Conservation (phyloP, 2,329 filamentous ascomycete species). For the Xylariaceae sp. region DNA sequence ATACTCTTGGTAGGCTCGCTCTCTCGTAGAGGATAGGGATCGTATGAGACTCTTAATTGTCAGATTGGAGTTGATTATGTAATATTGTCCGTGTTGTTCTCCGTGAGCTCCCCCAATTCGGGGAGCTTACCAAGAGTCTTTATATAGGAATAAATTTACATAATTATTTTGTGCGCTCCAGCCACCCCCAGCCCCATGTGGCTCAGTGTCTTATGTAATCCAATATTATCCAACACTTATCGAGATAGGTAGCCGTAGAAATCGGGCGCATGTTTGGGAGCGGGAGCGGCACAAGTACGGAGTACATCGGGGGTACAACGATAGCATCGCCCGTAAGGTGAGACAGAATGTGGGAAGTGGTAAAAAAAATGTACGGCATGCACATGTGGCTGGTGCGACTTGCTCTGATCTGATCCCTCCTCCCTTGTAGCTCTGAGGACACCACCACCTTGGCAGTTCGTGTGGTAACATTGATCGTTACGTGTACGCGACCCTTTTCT, state of each 20-base stretch:
- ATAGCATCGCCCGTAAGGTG: neutral
- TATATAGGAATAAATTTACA: no score
- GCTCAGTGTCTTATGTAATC: no score
- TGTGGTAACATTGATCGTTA: neutral
- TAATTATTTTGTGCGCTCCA: no score
- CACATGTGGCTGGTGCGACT: conserved; percentile 18
- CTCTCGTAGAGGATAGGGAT: no score
- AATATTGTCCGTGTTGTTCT: no score
- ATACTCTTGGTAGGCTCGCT: no score
- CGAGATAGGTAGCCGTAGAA: neutral
- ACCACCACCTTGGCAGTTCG: neutral
- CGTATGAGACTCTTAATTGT: no score
- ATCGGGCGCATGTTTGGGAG: neutral
- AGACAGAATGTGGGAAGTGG: neutral
- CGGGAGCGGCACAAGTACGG: neutral
- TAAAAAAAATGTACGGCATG: neutral
- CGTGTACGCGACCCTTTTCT: neutral
- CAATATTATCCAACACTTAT: no score
- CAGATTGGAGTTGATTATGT: no score
- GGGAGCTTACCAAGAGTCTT: no score
- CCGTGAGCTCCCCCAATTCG: no score
- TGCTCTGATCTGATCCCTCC: conserved; percentile 4
- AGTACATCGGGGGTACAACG: neutral
- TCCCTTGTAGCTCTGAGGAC: conserved; percentile 1
- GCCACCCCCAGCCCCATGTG: no score